Evolutionary conservation across 306 rosid genomes (phyloP).

Genomic region (Prunus mongolica): DNA sequence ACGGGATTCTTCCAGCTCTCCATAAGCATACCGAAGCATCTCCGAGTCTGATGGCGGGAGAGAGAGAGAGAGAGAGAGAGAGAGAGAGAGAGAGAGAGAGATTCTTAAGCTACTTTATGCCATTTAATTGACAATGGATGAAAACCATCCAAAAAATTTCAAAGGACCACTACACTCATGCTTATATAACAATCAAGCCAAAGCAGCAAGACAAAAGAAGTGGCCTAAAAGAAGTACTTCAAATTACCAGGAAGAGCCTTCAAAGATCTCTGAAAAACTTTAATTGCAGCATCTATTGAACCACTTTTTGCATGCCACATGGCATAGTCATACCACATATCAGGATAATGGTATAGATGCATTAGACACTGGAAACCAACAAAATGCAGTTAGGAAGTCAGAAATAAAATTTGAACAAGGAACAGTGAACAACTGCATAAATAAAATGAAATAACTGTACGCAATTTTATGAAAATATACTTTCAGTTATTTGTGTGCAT

Average conservation of each 20-base stretch:
- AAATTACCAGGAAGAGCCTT: conserved; percentile 93
- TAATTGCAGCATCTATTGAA: conserved; percentile 86
- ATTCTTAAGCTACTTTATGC: neutral
- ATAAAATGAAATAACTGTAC: neutral
- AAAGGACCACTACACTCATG: neutral
- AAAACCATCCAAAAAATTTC: neutral
- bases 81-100: neutral
- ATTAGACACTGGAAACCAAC: conserved; percentile 77
- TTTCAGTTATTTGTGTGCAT: neutral
- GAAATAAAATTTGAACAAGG: neutral
- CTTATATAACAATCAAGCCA: conserved; percentile 1
- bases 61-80: neutral
- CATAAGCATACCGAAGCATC: conserved; percentile 90
- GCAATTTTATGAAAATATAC: neutral
- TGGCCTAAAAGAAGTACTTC: conserved; percentile 3
- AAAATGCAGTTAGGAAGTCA: conserved; percentile 28
- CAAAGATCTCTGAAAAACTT: conserved; percentile 89
- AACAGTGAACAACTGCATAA: conserved; percentile 4
- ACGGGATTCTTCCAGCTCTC: conserved; percentile 97
- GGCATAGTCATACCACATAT: conserved; percentile 94
- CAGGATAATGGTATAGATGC: conserved; percentile 95
- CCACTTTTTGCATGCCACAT: conserved; percentile 95
- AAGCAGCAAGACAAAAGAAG: conserved; percentile 4
- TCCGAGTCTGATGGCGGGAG: conserved; percentile 55
- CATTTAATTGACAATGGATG: neutral